Evolutionary conservation across 768 basidiomycete genomes (phyloP), one percentile per base, ranked within the genome.

Genomic region (Baorangia bicolor): DNA sequence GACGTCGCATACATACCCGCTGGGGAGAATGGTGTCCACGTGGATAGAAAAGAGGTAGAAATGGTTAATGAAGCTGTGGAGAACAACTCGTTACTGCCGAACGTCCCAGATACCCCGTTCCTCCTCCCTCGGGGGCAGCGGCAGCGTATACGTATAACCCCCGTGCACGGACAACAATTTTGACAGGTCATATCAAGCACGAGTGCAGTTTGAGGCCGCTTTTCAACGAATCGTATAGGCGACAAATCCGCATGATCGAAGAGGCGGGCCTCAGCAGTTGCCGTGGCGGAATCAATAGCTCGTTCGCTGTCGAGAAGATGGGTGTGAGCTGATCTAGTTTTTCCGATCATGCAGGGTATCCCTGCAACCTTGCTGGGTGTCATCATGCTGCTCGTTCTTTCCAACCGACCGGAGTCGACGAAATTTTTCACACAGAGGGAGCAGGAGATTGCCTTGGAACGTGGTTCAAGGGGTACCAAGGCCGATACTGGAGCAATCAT

Each of bases 81-180:
- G 63, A 94, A 94, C 87, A 93, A 70, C 81, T 90, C 53, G 90
- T 93, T 28, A 82, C 93, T 34, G 91, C 90, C 0, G 90, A 93
- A 70, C 83, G 87, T 49, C 86, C 87, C 23, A 92, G 90, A 65
- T 87, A 77, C 49, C 83, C 69, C 31, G 76, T 20, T 71, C 78
- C 28, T 64, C 80, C 55, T 71, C 70, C 54, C 41, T 60, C 14
- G 66, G 71, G 49, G 67, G 79, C 35, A 70, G 76, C 30, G 69
- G 55, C 64, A 2, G 77, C 33, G 69, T 75, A 58, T 51, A 73
- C 78, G 0, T 67, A 74, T 5, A 86, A 84, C 53, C 71, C 81
- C 2, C 81, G 88, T 11, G 86, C 88, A 11, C 81, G 88, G 34
- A 89, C 87, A 49, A 90, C 88, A 5, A 89, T 89, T 51, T 74